Base-by-base conservation (phyloP, 1,284 basidiomycete species). In the Thelephora terrestris region DNA sequence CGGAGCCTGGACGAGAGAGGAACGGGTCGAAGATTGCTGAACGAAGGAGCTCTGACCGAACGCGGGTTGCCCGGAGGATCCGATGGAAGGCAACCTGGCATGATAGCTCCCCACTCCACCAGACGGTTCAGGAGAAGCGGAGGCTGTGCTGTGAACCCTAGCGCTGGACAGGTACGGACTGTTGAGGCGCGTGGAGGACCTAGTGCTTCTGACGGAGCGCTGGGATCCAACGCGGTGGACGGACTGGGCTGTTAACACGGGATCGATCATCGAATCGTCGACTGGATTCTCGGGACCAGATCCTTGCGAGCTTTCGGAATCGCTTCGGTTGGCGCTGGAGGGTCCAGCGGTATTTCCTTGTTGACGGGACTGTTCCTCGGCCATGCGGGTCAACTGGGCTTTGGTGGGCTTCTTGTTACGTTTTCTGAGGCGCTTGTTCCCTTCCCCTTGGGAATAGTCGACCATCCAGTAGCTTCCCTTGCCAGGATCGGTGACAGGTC, bases 391-490 rank as follows among this genome's bases (percentile, higher is more conserved):
- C 27, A 55, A 49, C 43, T 63, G 55, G 0, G 55, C 55, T 50
- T 61, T 64, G 18, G 60, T 64, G 14, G 59, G 57, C 51, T 68
- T 70, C 44, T 65, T 67, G 50, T 71, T 70, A 39, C 81, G 75
- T 58, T 79, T 82, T 43, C 82, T 75, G 18, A 67, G 60, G 32
- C 81, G 76, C 55, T 81, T 81, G 60, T 79, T 76, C 5, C 82
- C 80, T 47, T 78, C 73, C 12, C 78, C 79, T 25, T 67, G 63
- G 2, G 73, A 71, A 43, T 76, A 62, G 55, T 85, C 78, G 35
- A 87, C 68, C 38, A 68, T 68, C 85, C 85, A 88, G 57, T 86
- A 87, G 35, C 69, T 73, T 1, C 86, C 86, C 56, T 84, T 85
- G 0, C 85, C 85, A 1, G 82, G 81, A 55, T 85, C 80, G 0